Base-by-base conservation (phyloP, 768 basidiomycete species). In the Candolleomyces aberdarensis region DNA sequence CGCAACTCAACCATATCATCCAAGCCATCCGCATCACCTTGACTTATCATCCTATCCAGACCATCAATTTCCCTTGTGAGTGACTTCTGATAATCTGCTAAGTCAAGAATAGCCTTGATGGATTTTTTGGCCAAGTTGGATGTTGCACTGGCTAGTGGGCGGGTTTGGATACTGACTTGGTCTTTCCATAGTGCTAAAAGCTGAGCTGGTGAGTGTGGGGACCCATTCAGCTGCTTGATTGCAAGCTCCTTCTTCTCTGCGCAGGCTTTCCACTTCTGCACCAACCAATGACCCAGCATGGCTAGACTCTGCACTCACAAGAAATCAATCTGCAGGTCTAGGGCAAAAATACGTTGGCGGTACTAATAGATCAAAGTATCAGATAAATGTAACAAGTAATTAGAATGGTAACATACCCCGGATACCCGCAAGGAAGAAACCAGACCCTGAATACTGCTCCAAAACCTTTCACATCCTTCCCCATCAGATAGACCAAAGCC, bases 341-440 rank as follows among this genome's bases (percentile, higher is more conserved):
- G 59, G 0, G 67, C 51, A 36, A 69, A 73, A 5, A 72, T 64
- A 1, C 65, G 59, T 17, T 70, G 67, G 50, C 74, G 67, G 52
- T 59, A 71, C 71, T 72, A 22, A 8, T 2, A 4, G 22, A 26
- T 17, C n/a, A 13, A 50, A 55, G 20, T 13, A 20, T 41, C 36
- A n/a, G 26, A 49, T 57, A 15, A 54, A 10, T 15, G 0, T 32
- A 13, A 20, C 11, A 5, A 4, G 1, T 31, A 20, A 32, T 19
- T 29, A 57, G 0, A 26, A 26, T 26, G 26, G 15, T 41, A 29
- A 63, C 67, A 53, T 64, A 77, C 76, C 1, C 62, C 71, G 1
- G 69, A 72, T 0, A 70, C 69, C 0, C 67, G 51, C 1, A 72
- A 53, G n/a, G 70, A 62, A 0, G 71, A 60, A 17, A 78, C 73